Conservation (phyloP, 345 rosid genomes). For the Microcos paniculata region DNA sequence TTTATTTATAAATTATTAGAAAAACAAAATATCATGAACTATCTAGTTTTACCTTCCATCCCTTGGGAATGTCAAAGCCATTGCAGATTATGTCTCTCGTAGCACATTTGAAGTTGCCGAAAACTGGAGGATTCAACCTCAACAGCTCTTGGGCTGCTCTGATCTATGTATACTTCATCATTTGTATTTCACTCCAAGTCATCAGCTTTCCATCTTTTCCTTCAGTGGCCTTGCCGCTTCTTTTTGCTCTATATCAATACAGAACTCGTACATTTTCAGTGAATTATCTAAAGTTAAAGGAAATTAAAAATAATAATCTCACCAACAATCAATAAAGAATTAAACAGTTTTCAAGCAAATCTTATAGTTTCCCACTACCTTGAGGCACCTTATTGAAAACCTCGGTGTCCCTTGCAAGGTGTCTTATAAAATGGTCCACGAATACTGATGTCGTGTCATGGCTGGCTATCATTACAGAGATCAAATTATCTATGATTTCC, state of each 20-base stretch:
- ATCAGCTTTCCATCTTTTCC: conserved; percentile 13
- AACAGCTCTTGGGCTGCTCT: conserved; percentile 28
- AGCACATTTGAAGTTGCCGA: conserved; percentile 26
- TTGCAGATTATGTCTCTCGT: conserved; percentile 10
- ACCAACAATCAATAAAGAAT: not conserved
- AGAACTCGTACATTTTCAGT: no score
- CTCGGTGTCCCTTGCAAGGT: conserved; percentile 7
- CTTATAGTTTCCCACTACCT: conserved; percentile 7
- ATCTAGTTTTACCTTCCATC: conserved; percentile 23
- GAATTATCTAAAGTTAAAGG: no score
- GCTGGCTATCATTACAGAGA: conserved; percentile 22
- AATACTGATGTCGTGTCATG: conserved; percentile 19
- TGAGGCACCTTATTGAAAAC: conserved; percentile 14
- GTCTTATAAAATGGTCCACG: conserved; percentile 9
- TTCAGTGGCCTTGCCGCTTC: conserved; percentile 10
- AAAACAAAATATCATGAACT: no score
- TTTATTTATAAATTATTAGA: no score
- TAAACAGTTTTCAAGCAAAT: not conserved
- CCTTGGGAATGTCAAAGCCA: conserved; percentile 28
- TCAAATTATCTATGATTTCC: conserved; percentile 17
- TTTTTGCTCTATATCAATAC: conserved; percentile 17
- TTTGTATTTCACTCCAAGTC: conserved; percentile 23
- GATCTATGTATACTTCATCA: conserved; percentile 32
- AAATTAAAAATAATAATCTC: not conserved
- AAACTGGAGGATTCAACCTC: conserved; percentile 23